A percentile compares a stretch with the other conserved stretches of the same genome.
These are phyloP conservation scores for Cystobasidium onofrii DNA, from an alignment of 768 basidiomycete genomes.

Conservation along the genomic window DNA sequence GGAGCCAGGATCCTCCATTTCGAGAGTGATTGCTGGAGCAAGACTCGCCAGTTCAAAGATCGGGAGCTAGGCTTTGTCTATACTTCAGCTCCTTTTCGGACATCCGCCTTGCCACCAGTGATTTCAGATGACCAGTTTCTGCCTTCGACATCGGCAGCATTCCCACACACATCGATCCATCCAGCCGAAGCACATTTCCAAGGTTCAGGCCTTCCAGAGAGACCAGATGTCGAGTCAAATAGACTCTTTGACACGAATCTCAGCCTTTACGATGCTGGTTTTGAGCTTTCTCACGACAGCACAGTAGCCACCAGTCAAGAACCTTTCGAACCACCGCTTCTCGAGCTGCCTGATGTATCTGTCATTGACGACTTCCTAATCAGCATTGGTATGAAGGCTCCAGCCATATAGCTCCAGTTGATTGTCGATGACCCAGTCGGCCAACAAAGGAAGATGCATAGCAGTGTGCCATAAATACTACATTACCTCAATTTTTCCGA, in stretches of 20 bases:
- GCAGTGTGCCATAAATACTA: background rate
- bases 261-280: background rate
- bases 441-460: background rate
- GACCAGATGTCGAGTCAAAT: background rate
- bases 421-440: background rate
- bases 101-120: background rate
- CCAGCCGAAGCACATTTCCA: background rate
- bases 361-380: background rate
- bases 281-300: background rate
- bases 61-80: too few species aligned
- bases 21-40: background rate
- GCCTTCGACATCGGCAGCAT: background rate
- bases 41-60: background rate
- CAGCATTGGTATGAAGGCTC: background rate
- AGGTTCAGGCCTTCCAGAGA: background rate
- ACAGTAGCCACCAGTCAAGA: background rate
- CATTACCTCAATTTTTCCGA: conserved; percentile 4
- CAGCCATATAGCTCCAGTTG: background rate
- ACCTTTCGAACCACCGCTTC: background rate
- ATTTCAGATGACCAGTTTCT: background rate
- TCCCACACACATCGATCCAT: background rate
- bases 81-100: background rate
- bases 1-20: background rate
- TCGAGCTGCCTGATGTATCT: background rate
- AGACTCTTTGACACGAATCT: background rate